These are phyloP conservation scores for Eimeria necatrix DNA, from an alignment of 169 alveolate genomes.

Conservation along the genomic window DNA sequence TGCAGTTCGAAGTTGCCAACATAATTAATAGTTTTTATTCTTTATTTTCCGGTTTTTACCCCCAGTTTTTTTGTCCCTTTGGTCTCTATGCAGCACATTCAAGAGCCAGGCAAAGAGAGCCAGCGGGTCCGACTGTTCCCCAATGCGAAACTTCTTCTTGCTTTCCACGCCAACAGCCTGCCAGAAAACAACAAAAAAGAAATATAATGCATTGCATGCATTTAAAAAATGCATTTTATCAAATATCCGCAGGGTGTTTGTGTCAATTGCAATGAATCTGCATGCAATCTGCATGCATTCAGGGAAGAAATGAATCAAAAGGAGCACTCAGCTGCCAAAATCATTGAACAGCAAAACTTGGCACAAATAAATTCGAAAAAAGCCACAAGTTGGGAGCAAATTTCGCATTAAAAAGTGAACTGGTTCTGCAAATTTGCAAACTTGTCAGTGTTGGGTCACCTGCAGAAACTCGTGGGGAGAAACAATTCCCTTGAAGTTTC, in stretches of 20 bases:
- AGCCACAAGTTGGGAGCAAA: not conserved
- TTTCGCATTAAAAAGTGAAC: not conserved
- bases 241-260: too few species aligned
- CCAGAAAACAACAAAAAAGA: not conserved
- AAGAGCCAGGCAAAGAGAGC: constrained; percentile 96
- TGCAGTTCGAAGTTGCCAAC: not conserved
- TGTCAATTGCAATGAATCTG: not conserved
- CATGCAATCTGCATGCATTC: constrained; percentile 22
- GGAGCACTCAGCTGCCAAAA: not conserved
- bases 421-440: too few species aligned
- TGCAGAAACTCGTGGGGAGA: constrained; percentile 98
- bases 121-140: constrained; percentile 96
- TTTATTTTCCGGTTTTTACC: not conserved
- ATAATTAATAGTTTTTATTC: too few species aligned
- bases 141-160: constrained; percentile 86
- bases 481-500: constrained; percentile 98
- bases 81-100: constrained; percentile 84
- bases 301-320: not conserved
- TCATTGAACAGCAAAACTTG: not conserved
- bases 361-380: not conserved
- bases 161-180: constrained; percentile 83
- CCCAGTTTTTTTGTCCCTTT: constrained; percentile 82
- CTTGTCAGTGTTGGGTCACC: constrained; percentile 5
- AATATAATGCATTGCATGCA: too few species aligned
- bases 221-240: too few species aligned